Evolutionary conservation across 768 basidiomycete genomes (phyloP).

Genomic region (Termitomyces sp.): DNA sequence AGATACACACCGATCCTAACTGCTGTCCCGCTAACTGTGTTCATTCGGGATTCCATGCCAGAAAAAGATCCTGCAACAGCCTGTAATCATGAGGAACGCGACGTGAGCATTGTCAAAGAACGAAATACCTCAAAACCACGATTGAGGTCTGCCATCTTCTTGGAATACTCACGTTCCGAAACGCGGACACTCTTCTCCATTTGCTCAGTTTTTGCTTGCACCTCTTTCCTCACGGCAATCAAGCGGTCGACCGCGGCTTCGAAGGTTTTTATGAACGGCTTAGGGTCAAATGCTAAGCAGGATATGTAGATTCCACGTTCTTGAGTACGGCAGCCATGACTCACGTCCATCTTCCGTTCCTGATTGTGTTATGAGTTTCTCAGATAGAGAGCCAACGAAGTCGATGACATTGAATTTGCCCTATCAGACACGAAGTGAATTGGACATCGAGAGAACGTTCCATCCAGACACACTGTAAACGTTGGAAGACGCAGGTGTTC

Average conservation of each 20-base stretch:
- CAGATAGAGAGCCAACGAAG: constrained; percentile 79
- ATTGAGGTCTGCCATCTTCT: constrained; percentile 89
- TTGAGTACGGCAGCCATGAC: constrained; percentile 11
- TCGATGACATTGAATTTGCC: constrained; percentile 91
- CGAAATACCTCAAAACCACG: constrained; percentile 80
- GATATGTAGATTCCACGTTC: constrained; percentile 4
- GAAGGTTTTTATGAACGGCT: constrained; percentile 88
- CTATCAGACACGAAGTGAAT: constrained; percentile 27
- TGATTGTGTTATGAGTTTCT: constrained; percentile 82
- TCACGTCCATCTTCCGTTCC: constrained; percentile 77
- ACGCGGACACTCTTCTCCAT: constrained; percentile 88
- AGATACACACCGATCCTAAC: constrained; percentile 75
- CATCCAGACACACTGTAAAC: constrained; percentile 41
- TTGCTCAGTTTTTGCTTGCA: constrained; percentile 84
- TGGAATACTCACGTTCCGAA: constrained; percentile 90
- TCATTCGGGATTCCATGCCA: constrained; percentile 87
- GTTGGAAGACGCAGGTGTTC: constrained; percentile 45
- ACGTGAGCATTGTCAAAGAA: neutral
- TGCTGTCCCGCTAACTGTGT: constrained; percentile 89
- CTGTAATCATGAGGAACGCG: constrained; percentile 32
- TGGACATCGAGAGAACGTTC: neutral
- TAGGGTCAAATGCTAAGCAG: constrained; percentile 80
- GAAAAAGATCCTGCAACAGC: constrained; percentile 83
- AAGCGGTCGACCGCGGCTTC: constrained; percentile 88
- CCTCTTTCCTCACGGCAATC: constrained; percentile 82